Percentiles rank a stretch among this genome's conserved stretches.
These are phyloP conservation scores for Dryadomyces sulphureus DNA, from an alignment of 2,329 filamentous ascomycete species.

Conservation along the genomic window DNA sequence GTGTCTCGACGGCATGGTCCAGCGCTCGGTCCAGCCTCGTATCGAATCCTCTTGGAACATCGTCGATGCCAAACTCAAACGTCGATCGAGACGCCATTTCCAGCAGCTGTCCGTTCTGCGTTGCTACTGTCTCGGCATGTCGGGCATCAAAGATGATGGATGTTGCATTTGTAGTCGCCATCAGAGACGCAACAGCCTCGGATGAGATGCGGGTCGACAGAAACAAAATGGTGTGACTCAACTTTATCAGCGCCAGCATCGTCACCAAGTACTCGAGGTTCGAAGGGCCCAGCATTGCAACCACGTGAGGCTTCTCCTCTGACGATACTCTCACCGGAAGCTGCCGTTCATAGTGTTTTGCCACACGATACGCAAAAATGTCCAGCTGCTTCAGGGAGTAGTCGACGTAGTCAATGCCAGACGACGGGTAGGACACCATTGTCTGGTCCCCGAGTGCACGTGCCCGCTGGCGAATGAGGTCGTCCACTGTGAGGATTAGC, in stretches of 20 bases:
- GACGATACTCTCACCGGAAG: not conserved
- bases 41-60: constrained; percentile 12
- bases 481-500: constrained; percentile 15
- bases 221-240: not conserved
- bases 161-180: constrained; percentile 4
- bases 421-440: constrained; percentile 27
- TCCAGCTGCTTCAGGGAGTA: constrained; percentile 31
- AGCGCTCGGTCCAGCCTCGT: constrained; percentile 18
- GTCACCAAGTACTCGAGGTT: constrained; percentile 20
- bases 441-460: constrained; percentile 18
- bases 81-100: constrained; percentile 14
- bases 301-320: constrained; percentile 14
- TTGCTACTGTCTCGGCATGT: constrained; percentile 8
- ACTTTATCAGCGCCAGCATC: not conserved
- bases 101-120: constrained; percentile 14
- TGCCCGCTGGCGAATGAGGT: constrained; percentile 22
- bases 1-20: constrained; percentile 8
- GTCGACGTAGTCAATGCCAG: constrained; percentile 27
- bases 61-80: constrained; percentile 19
- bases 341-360: constrained; percentile 10
- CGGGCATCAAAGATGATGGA: constrained; percentile 11
- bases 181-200: not conserved
- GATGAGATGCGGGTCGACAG: not conserved
- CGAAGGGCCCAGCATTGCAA: constrained; percentile 36
- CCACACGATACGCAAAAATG: constrained; percentile 19